Evolutionary conservation across 768 basidiomycete genomes (phyloP).

Genomic region (Rhodotorula taiwanensis): DNA sequence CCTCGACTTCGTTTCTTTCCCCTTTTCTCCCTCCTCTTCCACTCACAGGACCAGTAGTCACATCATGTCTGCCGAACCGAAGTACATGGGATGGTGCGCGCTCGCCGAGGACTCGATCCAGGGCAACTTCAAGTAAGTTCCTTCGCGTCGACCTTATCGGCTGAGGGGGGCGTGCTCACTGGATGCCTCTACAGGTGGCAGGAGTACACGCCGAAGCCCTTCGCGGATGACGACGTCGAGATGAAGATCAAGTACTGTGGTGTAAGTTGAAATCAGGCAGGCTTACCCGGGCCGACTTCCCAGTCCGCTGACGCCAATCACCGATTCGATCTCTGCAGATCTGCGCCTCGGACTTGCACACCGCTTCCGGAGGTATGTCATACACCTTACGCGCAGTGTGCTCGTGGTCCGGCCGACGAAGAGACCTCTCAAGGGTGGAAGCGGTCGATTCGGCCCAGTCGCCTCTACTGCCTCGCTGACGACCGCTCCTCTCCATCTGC

Average conservation of each 20-base stretch:
- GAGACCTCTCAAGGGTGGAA: no score
- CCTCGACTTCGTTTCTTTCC: no score
- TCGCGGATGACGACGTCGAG: conserved; percentile 55
- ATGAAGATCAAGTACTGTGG: conserved; percentile 28
- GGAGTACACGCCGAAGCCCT: conserved; percentile 53
- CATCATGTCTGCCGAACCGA: neutral
- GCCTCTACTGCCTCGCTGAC: neutral
- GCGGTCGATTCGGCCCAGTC: no score
- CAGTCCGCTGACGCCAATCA: neutral
- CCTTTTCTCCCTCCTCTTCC: neutral
- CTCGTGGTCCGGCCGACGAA: no score
- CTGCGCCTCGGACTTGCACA: conserved; percentile 43
- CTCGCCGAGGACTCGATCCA: conserved; percentile 19
- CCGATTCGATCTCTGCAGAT: neutral
- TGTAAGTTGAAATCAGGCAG: no score
- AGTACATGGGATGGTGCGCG: conserved; percentile 29
- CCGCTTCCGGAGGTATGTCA: conserved; percentile 45
- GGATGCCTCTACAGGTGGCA: conserved; percentile 12
- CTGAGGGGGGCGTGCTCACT: neutral
- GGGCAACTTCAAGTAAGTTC: conserved; percentile 13
- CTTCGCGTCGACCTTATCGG: neutral
- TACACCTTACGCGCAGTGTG: no score
- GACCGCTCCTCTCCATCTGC: neutral
- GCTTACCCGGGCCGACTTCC: neutral
- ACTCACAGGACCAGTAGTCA: neutral